A percentile compares a stretch with the other conserved stretches of the same genome.
phyloP scores from a whole-genome alignment of 192 early-diverging fungal genomes.

The Coemansia sp. region DNA sequence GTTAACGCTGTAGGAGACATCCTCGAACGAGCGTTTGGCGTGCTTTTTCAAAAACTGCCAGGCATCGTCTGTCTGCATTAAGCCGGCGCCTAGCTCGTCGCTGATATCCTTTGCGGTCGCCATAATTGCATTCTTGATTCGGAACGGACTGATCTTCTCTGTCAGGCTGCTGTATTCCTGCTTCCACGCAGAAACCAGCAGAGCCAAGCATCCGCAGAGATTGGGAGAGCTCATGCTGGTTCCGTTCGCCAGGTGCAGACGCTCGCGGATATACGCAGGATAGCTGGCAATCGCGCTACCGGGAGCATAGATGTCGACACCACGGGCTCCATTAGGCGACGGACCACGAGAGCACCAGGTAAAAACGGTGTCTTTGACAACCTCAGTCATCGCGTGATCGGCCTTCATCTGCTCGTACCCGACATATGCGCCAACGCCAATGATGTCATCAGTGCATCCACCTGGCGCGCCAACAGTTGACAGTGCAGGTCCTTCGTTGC shows the following conservation, averaged over 20 bases:
- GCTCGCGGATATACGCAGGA: constrained; percentile 76
- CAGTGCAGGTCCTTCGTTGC: constrained; percentile 91
- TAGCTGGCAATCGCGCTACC: constrained; percentile 92
- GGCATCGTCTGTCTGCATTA: constrained; percentile 86
- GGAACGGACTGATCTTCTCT: constrained; percentile 75
- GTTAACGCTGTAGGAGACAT: constrained; percentile 67
- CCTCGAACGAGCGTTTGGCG: constrained; percentile 60
- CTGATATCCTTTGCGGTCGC: constrained; percentile 76
- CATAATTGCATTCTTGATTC: constrained; percentile 76
- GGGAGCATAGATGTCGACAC: constrained; percentile 81
- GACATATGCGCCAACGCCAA: constrained; percentile 92
- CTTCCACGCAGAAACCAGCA: constrained; percentile 88
- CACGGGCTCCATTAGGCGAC: constrained; percentile 78
- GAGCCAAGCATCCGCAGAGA: constrained; percentile 81
- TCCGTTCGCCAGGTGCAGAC: constrained; percentile 83
- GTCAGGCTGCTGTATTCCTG: constrained; percentile 55
- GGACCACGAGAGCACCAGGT: constrained; percentile 93
- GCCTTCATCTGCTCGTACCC: constrained; percentile 82
- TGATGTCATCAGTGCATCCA: constrained; percentile 69
- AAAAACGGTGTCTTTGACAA: constrained; percentile 74
- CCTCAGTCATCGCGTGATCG: constrained; percentile 81
- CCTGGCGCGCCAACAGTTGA: constrained; percentile 85
- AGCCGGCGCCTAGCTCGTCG: constrained; percentile 74
- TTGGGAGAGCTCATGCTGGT: constrained; percentile 95
- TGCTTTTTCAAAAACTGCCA: constrained; percentile 77